Percentiles rank a stretch among this genome's conserved stretches.
These are phyloP conservation scores for Mycena filopes DNA, from an alignment of 768 basidiomycete species.

Conservation along the genomic window DNA sequence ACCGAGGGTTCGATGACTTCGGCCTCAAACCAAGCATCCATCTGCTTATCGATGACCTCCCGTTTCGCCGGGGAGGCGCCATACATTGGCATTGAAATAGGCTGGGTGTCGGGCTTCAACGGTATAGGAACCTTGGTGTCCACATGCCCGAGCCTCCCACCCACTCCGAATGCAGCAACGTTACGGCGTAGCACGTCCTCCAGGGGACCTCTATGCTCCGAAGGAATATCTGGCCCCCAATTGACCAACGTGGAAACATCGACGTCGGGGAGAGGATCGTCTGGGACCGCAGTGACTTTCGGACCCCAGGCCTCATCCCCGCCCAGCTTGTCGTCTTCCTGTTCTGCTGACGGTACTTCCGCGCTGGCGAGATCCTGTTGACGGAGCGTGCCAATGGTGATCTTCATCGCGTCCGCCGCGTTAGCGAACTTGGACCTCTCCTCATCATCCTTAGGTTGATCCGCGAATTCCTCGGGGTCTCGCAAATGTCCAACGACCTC, in stretches of 20 bases:
- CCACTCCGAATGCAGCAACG: slow-evolving; percentile 34
- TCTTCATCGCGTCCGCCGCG: neutral
- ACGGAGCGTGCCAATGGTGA: neutral
- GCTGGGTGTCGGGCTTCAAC: slow-evolving; percentile 28
- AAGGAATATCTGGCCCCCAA: slow-evolving; percentile 32
- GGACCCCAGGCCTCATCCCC: slow-evolving; percentile 31
- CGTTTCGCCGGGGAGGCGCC: slow-evolving; percentile 35
- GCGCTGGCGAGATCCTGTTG: neutral
- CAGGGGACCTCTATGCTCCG: neutral
- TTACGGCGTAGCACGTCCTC: slow-evolving; percentile 19
- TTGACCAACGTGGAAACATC: slow-evolving; percentile 31
- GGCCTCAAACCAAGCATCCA: neutral
- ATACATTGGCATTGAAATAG: slow-evolving; percentile 36
- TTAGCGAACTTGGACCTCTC: no score
- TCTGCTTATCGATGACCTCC: neutral
- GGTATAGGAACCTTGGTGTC: slow-evolving; percentile 32
- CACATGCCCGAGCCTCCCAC: slow-evolving; percentile 35
- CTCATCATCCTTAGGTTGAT: no score
- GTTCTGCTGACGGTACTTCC: neutral
- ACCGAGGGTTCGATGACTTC: neutral
- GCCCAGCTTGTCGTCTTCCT: neutral
- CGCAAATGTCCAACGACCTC: slow-evolving; percentile 21
- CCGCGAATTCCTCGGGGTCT: no score
- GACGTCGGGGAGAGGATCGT: slow-evolving; percentile 8
- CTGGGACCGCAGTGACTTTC: slow-evolving; percentile 37